These are phyloP conservation scores for Colletotrichum gigasporum DNA, from an alignment of 2,329 filamentous ascomycete genomes.

Conservation along the genomic window DNA sequence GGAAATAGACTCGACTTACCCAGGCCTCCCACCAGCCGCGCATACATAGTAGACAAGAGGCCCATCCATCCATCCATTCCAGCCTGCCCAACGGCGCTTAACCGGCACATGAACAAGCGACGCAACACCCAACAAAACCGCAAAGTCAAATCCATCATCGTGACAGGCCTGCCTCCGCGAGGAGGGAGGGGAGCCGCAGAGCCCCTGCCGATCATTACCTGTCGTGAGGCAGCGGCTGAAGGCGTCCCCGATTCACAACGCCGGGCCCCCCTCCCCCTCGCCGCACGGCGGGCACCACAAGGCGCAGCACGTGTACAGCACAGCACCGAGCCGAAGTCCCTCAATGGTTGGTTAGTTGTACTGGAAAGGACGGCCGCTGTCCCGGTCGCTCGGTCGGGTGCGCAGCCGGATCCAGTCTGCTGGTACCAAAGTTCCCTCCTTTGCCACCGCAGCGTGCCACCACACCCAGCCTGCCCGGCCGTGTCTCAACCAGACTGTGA, in stretches of 20 bases:
- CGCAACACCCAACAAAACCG: no score
- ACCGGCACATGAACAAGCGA: no score
- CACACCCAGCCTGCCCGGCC: conserved; percentile 2
- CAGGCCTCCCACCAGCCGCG: no score
- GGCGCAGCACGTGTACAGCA: conserved; percentile 27
- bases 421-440: neutral
- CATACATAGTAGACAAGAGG: no score
- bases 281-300: neutral
- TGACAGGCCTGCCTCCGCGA: no score
- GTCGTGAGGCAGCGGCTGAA: conserved; percentile 6
- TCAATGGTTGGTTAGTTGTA: no score
- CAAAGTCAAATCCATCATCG: no score
- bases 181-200: neutral
- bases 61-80: no score
- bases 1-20: no score
- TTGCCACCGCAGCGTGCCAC: neutral
- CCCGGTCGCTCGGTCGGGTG: conserved; percentile 1
- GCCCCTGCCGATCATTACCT: conserved; percentile 19
- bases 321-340: no score
- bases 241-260: neutral
- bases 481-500: no score
- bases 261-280: neutral
- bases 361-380: neutral
- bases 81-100: no score
- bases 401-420: neutral